A percentile compares a stretch with the other conserved stretches of the same genome.
Evolutionary conservation across 2,329 filamentous ascomycete species (phyloP).

Genomic region (Aspergillus tubingensis): DNA sequence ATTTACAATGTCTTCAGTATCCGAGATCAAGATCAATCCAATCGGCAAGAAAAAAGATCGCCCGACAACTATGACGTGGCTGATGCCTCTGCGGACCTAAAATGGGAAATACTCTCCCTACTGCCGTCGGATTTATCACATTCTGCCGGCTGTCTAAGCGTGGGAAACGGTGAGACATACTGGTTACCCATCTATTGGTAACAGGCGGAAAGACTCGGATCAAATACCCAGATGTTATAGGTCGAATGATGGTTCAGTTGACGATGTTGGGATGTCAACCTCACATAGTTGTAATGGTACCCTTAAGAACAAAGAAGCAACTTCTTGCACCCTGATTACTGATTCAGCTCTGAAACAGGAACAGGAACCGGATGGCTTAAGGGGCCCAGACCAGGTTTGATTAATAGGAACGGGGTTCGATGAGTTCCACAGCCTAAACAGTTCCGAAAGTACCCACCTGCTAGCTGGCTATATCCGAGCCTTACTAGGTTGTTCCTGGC

Average conservation of each 20-base stretch:
- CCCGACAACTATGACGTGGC: not conserved
- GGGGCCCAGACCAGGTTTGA: not conserved
- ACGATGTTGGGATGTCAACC: not conserved
- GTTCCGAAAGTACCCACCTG: slow-evolving; percentile 1
- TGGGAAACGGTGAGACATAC: not conserved
- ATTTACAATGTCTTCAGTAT: too few species aligned
- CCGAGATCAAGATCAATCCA: too few species aligned
- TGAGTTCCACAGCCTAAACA: not conserved
- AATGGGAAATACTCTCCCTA: not conserved
- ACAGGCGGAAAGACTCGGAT: not conserved
- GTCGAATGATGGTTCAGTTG: not conserved
- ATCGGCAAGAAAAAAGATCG: not conserved
- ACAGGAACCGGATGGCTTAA: not conserved
- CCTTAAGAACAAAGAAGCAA: not conserved
- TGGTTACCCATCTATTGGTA: not conserved
- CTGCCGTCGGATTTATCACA: not conserved
- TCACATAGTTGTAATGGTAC: not conserved
- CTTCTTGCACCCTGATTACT: not conserved
- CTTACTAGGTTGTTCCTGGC: not conserved
- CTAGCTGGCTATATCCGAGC: slow-evolving; percentile 2
- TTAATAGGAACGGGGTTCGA: not conserved
- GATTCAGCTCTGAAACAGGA: not conserved
- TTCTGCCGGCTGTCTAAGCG: not conserved
- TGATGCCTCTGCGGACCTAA: not conserved
- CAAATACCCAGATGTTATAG: not conserved